Base-by-base conservation (phyloP, 2,329 filamentous ascomycete genomes). In the Apiospora rasikravindrae region DNA sequence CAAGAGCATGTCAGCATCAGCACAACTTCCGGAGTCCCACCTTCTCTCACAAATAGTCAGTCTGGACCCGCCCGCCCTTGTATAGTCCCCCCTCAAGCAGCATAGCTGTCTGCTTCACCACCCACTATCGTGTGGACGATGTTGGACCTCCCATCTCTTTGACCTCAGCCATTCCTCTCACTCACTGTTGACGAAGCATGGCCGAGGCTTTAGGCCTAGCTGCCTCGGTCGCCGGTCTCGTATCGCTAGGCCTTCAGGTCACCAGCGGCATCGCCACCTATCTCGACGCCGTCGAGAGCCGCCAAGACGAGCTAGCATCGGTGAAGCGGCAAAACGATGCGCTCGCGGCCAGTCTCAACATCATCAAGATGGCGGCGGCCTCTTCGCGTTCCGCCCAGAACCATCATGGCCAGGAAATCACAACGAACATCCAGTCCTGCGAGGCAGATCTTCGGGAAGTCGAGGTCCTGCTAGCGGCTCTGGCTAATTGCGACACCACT, bases 121-220 rank as follows among this genome's bases (percentile, higher is more conserved):
- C 47, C 47, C 47, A 8, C 11, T 51, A n/a, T 51, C n/a, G 4
- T n/a, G n/a, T n/a, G n/a, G n/a, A n/a, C n/a, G n/a, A 49, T n/a
- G 7, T n/a, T 49, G 19, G 19, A 49, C 7, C 7, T 24, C n/a
- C 22, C 22, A 11, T 51, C 47, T 24, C 1, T 51, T 51, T 24
- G 47, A 51, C 22, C 22, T 10, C n/a, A n/a, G 11, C 6, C 4
- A 11, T 51, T 51, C 8, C 22, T 24, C 47, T 24, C n/a, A n/a
- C 47, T 51, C 47, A n/a, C 22, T 10, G 45, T 49, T n/a, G 47
- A 49, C 47, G 4, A 19, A 24, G 10, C 42, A 75, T 75, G 74
- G 74, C 71, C 16, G 75, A 76, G 14, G 70, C 73, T 8, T 33
- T 76, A 2, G 74, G 71, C 8, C n/a, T 75, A 8, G 73, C 73